Conservation (phyloP, 345 rosid genomes). For the Bruguiera parviflora region DNA sequence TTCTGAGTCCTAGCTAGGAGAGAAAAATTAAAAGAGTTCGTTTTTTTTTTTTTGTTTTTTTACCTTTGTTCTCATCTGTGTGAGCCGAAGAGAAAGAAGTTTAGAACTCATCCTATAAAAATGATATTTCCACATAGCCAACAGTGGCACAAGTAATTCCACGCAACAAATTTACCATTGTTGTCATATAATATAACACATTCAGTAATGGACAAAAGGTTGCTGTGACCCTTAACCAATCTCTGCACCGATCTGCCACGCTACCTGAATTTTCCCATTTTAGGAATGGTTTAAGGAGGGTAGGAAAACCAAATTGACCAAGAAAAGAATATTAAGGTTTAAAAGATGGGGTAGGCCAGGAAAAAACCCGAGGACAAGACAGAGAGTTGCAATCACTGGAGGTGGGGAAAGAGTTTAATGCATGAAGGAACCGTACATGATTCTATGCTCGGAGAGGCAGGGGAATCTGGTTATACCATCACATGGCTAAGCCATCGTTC, state of each 20-base stretch:
- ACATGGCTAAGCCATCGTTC: too few species aligned
- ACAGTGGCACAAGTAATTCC: slow-evolving; percentile 14
- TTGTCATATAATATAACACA: slow-evolving; percentile 9
- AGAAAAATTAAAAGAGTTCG: too few species aligned
- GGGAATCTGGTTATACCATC: too few species aligned
- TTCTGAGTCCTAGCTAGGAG: slow-evolving; percentile 23
- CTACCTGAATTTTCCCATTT: slow-evolving; percentile 16
- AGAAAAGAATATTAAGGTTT: neutral
- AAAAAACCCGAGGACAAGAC: slow-evolving; percentile 30
- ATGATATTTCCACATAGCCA: neutral
- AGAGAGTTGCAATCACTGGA: slow-evolving; percentile 31
- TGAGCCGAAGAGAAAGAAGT: neutral
- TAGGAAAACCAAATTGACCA: slow-evolving; percentile 6
- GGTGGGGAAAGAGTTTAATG: neutral
- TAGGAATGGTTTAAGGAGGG: slow-evolving; percentile 13
- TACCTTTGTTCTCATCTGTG: neutral
- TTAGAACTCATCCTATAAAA: neutral
- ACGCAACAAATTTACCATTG: neutral
- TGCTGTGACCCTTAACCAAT: slow-evolving; percentile 29
- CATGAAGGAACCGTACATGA: too few species aligned
- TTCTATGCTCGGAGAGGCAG: too few species aligned
- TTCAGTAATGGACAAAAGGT: slow-evolving; percentile 22
- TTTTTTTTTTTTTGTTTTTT: neutral
- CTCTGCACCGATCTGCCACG: slow-evolving; percentile 23
- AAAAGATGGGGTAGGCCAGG: slow-evolving; percentile 6